Evolutionary conservation across 2,329 filamentous ascomycete species (phyloP), one percentile per base, ranked within the genome.

Genomic region (Emericellopsis atlantica): DNA sequence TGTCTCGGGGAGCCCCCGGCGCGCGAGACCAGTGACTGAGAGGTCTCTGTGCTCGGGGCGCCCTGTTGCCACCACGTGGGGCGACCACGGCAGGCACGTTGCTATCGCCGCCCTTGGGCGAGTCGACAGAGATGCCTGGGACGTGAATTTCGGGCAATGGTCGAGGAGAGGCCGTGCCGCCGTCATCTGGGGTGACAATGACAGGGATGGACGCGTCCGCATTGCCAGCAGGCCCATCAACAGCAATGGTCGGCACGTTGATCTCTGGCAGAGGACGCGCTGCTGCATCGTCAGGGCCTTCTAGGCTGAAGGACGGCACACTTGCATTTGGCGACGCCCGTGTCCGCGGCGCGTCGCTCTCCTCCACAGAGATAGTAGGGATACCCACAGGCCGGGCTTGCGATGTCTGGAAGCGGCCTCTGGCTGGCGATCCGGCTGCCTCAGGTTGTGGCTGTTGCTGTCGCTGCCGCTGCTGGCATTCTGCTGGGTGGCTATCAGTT

Each of bases 401-500:
- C 32, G 21, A 21, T n/a, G 22, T 33, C 16, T 31, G 32, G 39
- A 45, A 45, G 50, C 47, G 43, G 45, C 42, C 53, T 29, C 26
- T 29, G 26, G 26, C 26, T 12, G 4, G 26, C 26, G 26, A 7
- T 29, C 26, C 26, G 26, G 26, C 26, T 12, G 55, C 49, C 53
- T 51, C 50, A 50, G 51, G 52, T 48, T 42, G 46, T 41, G 51
- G 53, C 48, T 40, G 46, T 42, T 41, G 44, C 44, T 48, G 26
- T 29, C 26, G 26, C 26, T 29, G 26, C 6, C 12, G 26, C 5
- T 56, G 48, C 46, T 53, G 46, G 45, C 46, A 47, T 47, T 49
- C 47, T 46, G 71, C 61, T 65, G 60, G 57, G 54, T 50, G 83
- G 66, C 76, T 63, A 76, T 87, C 81, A 71, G 83, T 71, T 61